Conservation (phyloP, 2,329 filamentous ascomycete species). For the Colletotrichum acutatum region DNA sequence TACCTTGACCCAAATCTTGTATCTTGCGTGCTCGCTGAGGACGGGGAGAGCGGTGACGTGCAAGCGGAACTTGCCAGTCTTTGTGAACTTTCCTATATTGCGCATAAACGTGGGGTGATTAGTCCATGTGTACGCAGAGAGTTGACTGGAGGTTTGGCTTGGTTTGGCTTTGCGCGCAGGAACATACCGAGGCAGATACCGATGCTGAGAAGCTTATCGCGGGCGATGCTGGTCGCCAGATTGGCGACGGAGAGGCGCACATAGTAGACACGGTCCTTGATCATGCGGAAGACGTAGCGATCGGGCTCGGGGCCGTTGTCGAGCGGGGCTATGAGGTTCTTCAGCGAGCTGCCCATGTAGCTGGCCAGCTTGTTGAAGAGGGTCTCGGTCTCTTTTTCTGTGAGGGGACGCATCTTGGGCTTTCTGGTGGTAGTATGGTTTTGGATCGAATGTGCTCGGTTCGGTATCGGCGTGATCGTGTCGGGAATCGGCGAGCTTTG, state of each 20-base stretch:
- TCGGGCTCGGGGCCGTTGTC: slow-evolving; percentile 75
- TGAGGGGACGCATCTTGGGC: slow-evolving; percentile 79
- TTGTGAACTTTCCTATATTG: slow-evolving; percentile 85
- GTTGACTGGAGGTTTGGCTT: neutral
- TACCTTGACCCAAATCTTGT: slow-evolving; percentile 93
- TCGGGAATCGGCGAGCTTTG: neutral
- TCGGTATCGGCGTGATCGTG: neutral
- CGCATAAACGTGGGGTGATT: neutral
- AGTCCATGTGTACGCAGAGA: neutral
- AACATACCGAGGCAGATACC: slow-evolving; percentile 80
- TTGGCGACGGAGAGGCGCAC: slow-evolving; percentile 91
- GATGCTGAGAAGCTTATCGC: slow-evolving; percentile 85
- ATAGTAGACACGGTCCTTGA: slow-evolving; percentile 83
- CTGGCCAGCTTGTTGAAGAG: slow-evolving; percentile 94
- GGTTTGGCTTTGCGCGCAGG: neutral
- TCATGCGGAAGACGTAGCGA: slow-evolving; percentile 85
- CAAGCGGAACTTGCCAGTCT: slow-evolving; percentile 93
- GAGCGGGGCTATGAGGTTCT: slow-evolving; percentile 82
- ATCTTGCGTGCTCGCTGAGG: slow-evolving; percentile 89
- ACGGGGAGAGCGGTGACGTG: slow-evolving; percentile 91
- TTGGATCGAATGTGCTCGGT: neutral
- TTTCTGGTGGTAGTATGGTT: neutral
- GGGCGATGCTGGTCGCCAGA: slow-evolving; percentile 85
- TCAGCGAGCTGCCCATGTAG: slow-evolving; percentile 89
- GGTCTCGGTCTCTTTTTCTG: slow-evolving; percentile 81